These are phyloP conservation scores for Rhizophagus clarus DNA, from an alignment of 192 early-diverging fungal genomes.

Conservation along the genomic window DNA sequence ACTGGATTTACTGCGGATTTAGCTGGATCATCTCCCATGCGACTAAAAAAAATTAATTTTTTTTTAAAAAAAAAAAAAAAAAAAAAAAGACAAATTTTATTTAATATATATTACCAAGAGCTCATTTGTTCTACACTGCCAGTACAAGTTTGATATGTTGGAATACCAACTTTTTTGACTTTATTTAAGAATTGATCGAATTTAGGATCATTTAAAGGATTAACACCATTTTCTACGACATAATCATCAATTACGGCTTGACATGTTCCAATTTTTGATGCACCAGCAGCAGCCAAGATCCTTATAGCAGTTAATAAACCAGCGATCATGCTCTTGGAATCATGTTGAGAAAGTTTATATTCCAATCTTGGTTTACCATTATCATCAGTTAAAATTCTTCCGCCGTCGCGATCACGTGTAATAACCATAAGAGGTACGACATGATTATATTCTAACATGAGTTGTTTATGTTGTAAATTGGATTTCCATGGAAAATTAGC, in stretches of 20 bases:
- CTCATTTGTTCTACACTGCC: slow-evolving; percentile 72
- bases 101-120: slow-evolving; percentile 43
- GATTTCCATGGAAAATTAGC: slow-evolving; percentile 50
- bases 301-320: slow-evolving; percentile 50
- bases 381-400: slow-evolving; percentile 46
- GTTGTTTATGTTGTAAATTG: slow-evolving; percentile 53
- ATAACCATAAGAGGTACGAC: slow-evolving; percentile 56
- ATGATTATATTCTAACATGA: slow-evolving; percentile 51
- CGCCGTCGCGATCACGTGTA: slow-evolving; percentile 63
- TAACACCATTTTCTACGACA: slow-evolving; percentile 33
- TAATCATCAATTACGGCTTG: slow-evolving; percentile 52
- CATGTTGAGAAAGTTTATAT: slow-evolving; percentile 56
- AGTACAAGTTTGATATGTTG: slow-evolving; percentile 38
- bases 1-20: slow-evolving; percentile 63
- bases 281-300: slow-evolving; percentile 67
- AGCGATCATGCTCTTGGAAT: slow-evolving; percentile 45
- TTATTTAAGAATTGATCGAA: slow-evolving; percentile 36
- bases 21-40: slow-evolving; percentile 63
- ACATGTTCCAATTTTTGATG: slow-evolving; percentile 54
- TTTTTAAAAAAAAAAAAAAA: neutral
- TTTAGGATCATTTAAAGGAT: slow-evolving; percentile 40
- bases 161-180: slow-evolving; percentile 38
- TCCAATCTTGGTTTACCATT: slow-evolving; percentile 47
- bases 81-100: too few relatives aligned
- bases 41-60: slow-evolving; percentile 37